A percentile compares a stretch with the other conserved stretches of the same genome.
phyloP scores from a whole-genome alignment of 2,329 filamentous ascomycete species.

The Claviceps lovelessii region DNA sequence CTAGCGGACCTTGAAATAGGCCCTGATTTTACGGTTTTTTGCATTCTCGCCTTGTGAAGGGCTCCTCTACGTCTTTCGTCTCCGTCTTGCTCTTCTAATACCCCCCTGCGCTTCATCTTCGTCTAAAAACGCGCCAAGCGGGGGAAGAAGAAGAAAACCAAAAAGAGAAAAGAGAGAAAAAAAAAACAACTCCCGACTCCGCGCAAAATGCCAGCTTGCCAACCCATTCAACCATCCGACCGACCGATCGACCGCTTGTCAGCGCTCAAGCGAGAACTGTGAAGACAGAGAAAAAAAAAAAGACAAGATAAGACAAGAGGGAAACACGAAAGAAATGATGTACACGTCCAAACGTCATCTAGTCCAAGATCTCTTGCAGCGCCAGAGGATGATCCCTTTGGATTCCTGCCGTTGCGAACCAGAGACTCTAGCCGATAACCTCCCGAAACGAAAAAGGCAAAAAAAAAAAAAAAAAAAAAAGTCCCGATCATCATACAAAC shows the following conservation, averaged over 20 bases:
- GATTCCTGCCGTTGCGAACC: not conserved
- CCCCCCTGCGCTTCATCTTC: not conserved
- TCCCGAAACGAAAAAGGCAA: not conserved
- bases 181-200: constrained; percentile 21
- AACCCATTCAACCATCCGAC: constrained; percentile 3
- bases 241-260: not conserved
- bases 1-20: not conserved
- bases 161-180: not conserved
- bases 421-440: not conserved
- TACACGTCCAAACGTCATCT: constrained; percentile 5
- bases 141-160: not conserved
- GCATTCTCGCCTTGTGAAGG: constrained; percentile 7
- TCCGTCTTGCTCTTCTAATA: constrained; percentile 11
- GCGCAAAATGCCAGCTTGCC: constrained; percentile 18
- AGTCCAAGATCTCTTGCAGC: not conserved
- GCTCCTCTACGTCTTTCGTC: constrained; percentile 5
- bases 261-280: not conserved
- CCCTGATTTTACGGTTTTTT: constrained; percentile 5
- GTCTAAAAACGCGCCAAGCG: not conserved
- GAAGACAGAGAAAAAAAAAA: not conserved
- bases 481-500: constrained; percentile 10
- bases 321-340: not conserved
- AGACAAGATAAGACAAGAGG: not conserved
- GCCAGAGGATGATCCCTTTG: not conserved
- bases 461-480: constrained; percentile 2